Conservation (phyloP, 2,329 filamentous ascomycete species). For the Botryotinia globosa region DNA sequence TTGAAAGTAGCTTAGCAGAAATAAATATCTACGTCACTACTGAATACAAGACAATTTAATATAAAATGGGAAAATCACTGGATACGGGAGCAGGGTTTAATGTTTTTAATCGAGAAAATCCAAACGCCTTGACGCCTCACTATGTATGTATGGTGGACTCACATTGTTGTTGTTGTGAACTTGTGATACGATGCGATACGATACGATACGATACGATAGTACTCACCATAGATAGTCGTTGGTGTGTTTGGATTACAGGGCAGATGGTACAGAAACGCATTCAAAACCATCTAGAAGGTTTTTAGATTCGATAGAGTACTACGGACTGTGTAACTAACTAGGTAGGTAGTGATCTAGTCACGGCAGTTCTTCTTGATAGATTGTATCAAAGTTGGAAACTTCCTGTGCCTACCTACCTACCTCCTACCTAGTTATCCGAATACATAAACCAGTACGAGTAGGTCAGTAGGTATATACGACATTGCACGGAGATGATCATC, state of each 20-base stretch:
- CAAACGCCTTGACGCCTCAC: background rate
- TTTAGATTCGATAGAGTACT: background rate
- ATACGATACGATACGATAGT: too few relatives aligned
- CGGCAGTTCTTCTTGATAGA: background rate
- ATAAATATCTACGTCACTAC: conserved; percentile 4
- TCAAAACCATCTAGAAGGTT: background rate
- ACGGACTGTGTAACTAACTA: too few relatives aligned
- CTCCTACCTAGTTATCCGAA: background rate
- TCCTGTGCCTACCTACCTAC: background rate
- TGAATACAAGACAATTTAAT: background rate
- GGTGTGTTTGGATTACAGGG: background rate
- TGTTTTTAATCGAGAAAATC: background rate
- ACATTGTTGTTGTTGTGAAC: background rate
- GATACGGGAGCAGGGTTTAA: background rate
- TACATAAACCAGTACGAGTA: background rate
- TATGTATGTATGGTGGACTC: too few relatives aligned
- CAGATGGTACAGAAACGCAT: background rate
- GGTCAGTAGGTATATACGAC: background rate
- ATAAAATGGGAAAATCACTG: background rate
- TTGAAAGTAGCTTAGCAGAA: background rate
- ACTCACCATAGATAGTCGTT: too few relatives aligned
- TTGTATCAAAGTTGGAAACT: background rate
- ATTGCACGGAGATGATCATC: background rate
- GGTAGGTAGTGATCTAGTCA: background rate
- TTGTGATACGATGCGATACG: background rate